Conservation (phyloP, 345 rosid species). For the Cardiospermum halicacabum region DNA sequence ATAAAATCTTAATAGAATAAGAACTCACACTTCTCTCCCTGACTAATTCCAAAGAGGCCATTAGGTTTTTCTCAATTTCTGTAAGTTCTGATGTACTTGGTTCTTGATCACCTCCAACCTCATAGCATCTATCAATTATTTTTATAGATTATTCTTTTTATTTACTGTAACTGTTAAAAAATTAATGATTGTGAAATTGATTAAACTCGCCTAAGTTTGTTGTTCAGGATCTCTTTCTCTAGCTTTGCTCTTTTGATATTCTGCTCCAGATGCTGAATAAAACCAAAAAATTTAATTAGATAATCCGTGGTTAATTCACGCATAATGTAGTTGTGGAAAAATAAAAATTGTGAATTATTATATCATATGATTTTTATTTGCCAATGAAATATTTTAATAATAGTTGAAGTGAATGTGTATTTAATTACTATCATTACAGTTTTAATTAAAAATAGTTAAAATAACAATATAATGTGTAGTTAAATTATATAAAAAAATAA, state of each 20-base stretch:
- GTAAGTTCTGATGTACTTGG: slow-evolving; percentile 6
- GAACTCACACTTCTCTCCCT: slow-evolving; percentile 4
- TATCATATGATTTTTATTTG: too few species aligned
- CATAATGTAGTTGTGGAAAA: too few species aligned
- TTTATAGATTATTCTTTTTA: not conserved
- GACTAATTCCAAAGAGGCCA: slow-evolving; percentile 2
- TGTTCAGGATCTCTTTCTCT: slow-evolving; percentile 8
- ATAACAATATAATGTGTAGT: too few species aligned
- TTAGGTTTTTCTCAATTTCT: slow-evolving; percentile 12
- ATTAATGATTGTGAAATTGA: not conserved
- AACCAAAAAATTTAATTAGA: not conserved
- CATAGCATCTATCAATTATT: slow-evolving; percentile 10
- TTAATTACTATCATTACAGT: too few species aligned
- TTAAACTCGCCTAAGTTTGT: slow-evolving; percentile 9
- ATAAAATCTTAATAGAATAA: too few species aligned
- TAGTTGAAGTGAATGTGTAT: too few species aligned
- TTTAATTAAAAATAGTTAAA: too few species aligned
- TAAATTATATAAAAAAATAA: too few species aligned
- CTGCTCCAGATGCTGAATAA: slow-evolving; percentile 15
- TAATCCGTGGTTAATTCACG: not conserved
- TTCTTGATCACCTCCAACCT: not conserved
- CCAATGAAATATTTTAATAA: too few species aligned
- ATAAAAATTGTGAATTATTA: too few species aligned
- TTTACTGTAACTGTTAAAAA: too few species aligned
- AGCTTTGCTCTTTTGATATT: not conserved